Percentiles rank a stretch among this genome's conserved stretches.
These are phyloP conservation scores for Hypomontagnella monticulosa DNA, from an alignment of 495 filamentous ascomycete genomes.

Conservation along the genomic window DNA sequence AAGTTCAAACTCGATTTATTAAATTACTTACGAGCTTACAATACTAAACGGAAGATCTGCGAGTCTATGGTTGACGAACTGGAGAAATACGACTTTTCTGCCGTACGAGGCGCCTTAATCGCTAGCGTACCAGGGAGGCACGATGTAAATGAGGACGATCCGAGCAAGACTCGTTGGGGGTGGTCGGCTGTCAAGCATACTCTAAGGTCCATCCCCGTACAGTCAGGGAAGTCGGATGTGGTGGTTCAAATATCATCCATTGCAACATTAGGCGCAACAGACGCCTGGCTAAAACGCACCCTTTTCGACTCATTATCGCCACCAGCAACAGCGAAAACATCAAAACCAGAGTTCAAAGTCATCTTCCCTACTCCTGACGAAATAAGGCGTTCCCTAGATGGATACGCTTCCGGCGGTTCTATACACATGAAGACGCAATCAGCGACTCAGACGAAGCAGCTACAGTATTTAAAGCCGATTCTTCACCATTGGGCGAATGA, in stretches of 20 bases:
- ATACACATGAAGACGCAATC: conserved; percentile 84
- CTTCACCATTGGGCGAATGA: conserved; percentile 76
- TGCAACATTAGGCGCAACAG: conserved; percentile 76
- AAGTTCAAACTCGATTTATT: conserved; percentile 82
- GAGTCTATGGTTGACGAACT: conserved; percentile 65
- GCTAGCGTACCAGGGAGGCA: conserved; percentile 79
- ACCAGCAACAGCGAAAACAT: conserved; percentile 19
- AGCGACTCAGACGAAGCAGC: conserved; percentile 73
- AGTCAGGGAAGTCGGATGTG: conserved; percentile 62
- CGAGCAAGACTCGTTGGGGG: conserved; percentile 69
- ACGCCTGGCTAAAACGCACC: conserved; percentile 76
- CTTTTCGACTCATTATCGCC: conserved; percentile 61
- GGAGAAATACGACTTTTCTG: conserved; percentile 72
- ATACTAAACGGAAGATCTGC: conserved; percentile 59
- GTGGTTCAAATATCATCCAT: conserved; percentile 85
- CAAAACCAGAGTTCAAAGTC: conserved; percentile 60
- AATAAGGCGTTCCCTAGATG: conserved; percentile 80
- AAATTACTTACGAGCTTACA: conserved; percentile 76
- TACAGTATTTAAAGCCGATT: conserved; percentile 75
- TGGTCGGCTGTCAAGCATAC: conserved; percentile 74
- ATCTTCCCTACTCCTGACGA: conserved; percentile 84
- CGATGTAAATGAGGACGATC: conserved; percentile 54
- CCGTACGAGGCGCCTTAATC: conserved; percentile 76
- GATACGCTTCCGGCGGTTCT: conserved; percentile 78
- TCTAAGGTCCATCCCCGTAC: conserved; percentile 62